Percentiles rank a stretch among this genome's conserved stretches.
These are phyloP conservation scores for Rhizopogon roseolus DNA, from an alignment of 768 basidiomycete species.

Conservation along the genomic window DNA sequence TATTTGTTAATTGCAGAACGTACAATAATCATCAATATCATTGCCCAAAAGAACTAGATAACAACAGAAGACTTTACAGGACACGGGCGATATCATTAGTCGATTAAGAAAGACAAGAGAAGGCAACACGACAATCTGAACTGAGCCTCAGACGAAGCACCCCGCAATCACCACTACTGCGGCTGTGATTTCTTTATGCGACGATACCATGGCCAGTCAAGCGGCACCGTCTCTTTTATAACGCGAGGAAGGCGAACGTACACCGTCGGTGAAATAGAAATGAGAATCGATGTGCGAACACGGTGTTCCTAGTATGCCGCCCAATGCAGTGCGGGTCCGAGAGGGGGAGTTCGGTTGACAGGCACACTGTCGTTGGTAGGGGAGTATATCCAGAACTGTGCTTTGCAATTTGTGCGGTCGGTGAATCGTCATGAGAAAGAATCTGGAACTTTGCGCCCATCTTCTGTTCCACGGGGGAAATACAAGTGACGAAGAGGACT, in stretches of 20 bases:
- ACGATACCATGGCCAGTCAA: constrained; percentile 58
- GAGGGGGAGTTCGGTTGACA: not conserved
- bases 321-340: constrained; percentile 35
- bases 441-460: constrained; percentile 47
- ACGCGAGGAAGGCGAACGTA: constrained; percentile 47
- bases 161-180: not conserved
- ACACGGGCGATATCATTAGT: too few relatives aligned
- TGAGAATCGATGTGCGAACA: constrained; percentile 49
- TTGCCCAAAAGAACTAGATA: too few relatives aligned
- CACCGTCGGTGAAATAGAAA: constrained; percentile 54
- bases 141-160: not conserved
- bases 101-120: not conserved
- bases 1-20: too few relatives aligned
- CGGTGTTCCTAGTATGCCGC: constrained; percentile 53
- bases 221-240: constrained; percentile 49
- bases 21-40: too few relatives aligned
- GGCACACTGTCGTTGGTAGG: too few relatives aligned
- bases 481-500: constrained; percentile 61
- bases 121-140: not conserved
- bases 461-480: constrained; percentile 50
- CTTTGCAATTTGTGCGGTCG: too few relatives aligned
- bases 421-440: too few relatives aligned
- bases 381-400: too few relatives aligned
- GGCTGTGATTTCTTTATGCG: not conserved
- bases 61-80: too few relatives aligned